Conservation (phyloP, 805 yeast genomes). For the Candida qinlingensis region DNA sequence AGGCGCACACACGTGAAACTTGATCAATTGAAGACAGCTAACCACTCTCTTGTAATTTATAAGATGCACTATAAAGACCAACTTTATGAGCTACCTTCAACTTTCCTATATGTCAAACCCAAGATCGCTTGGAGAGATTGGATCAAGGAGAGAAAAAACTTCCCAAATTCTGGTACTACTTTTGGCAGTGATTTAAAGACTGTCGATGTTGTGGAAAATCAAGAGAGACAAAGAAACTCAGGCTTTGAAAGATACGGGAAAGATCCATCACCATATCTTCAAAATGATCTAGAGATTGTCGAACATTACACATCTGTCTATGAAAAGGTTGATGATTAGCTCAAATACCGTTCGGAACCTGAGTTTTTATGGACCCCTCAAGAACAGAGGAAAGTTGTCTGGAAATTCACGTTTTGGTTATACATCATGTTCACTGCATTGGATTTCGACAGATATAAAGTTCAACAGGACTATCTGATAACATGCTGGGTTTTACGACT, state of each 20-base stretch:
- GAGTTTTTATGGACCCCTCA: slow-evolving; percentile 44
- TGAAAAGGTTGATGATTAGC: slow-evolving; percentile 46
- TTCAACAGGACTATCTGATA: slow-evolving; percentile 53
- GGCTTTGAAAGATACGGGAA: background rate
- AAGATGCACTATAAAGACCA: no score
- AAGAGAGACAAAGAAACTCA: background rate
- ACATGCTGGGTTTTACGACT: slow-evolving; percentile 43
- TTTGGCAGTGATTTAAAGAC: no score
- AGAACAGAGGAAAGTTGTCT: slow-evolving; percentile 43
- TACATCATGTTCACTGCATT: slow-evolving; percentile 53
- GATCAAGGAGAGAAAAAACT: background rate
- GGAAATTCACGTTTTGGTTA: slow-evolving; percentile 50
- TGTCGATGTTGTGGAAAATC: no score
- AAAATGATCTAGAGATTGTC: slow-evolving; percentile 38
- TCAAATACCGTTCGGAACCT: slow-evolving; percentile 51
- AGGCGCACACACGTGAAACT: no score
- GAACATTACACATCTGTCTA: slow-evolving; percentile 39
- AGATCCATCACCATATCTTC: slow-evolving; percentile 1
- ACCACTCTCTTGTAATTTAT: no score
- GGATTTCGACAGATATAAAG: slow-evolving; percentile 52
- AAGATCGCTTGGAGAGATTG: background rate
- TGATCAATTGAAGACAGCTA: no score
- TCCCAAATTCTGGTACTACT: background rate
- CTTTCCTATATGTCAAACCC: no score
- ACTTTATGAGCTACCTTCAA: no score